Conservation (phyloP, 106 monocot species). For the Acorus gramineus region DNA sequence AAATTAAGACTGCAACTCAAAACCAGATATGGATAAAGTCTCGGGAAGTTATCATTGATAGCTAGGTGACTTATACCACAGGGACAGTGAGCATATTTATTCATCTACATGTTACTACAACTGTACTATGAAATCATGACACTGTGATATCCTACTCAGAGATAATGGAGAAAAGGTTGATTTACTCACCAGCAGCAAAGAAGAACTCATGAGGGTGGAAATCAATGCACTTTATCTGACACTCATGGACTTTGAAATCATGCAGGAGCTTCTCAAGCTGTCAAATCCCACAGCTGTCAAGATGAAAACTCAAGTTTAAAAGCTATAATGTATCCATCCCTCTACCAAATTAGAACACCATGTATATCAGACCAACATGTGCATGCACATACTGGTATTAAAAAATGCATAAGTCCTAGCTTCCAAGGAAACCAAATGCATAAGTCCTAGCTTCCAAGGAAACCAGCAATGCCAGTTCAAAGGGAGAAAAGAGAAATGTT, state of each 20-base stretch:
- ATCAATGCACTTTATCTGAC: conserved; percentile 93
- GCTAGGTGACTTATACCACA: not conserved
- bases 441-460: too few species aligned
- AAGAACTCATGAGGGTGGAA: conserved; percentile 98
- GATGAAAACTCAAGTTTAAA: not conserved
- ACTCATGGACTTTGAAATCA: conserved; percentile 87
- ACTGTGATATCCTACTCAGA: not conserved
- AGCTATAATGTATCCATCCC: not conserved
- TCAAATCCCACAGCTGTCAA: conserved; percentile 89
- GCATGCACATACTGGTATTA: not conserved
- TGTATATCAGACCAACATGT: not conserved
- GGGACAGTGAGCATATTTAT: not conserved
- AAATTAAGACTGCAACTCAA: not conserved
- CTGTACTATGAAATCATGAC: not conserved
- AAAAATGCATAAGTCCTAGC: too few species aligned
- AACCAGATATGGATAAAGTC: not conserved
- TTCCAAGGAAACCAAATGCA: too few species aligned
- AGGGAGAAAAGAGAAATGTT: not conserved
- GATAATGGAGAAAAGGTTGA: not conserved
- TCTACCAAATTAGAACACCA: not conserved
- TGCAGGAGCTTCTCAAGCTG: conserved; percentile 90
- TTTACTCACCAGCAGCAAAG: conserved; percentile 75
- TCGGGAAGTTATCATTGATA: not conserved
- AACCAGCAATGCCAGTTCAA: not conserved
- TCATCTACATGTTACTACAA: not conserved